Evolutionary conservation across 768 basidiomycete species (phyloP), one percentile per base, ranked within the genome.

Genomic region (Podaxis sp.): DNA sequence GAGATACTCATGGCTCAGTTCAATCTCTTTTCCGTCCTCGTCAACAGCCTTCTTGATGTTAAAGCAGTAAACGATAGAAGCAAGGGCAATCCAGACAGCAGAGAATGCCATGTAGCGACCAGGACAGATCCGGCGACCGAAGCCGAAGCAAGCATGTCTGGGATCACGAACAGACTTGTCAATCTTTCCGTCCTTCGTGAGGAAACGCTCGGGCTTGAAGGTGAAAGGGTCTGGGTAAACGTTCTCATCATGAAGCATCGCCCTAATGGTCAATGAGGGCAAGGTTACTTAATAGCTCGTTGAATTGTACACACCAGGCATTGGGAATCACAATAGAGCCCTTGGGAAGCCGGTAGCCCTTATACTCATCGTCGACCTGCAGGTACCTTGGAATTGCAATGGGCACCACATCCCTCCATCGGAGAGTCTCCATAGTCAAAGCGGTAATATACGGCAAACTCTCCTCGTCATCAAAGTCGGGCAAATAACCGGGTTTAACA

Each of bases 131-230:
- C 72, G 62, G 35, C 72, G 50, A 25, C 74, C 74, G 58, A 74
- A 75, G 0, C 75, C 75, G 63, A 71, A 76, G 11, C 66, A 67
- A 2, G 65, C 65, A 21, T 68, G 66, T 1, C 64, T 69, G 0
- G 72, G 69, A 50, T 71, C 70, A 27, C 65, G 65, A 27, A 72
- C 66, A 3, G 63, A 64, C 2, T 64, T 56, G 55, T 74, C 67
- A 2, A 70, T 53, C 25, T 68, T 68, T 0, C 71, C 63, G 57
- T 74, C 65, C 11, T 56, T 25, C 21, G 66, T 61, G 11, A 75
- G 63, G 61, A 75, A 79, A 6, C 78, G 74, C 27, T 79, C 78
- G 3, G 79, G 79, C 25, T 72, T 74, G 65, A 81, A 80, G 1
- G 50, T 63, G 47, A 70, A 70, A 13, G 79, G 77, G 47, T 80